These are phyloP conservation scores for Suillus hirtellus DNA, from an alignment of 768 basidiomycete genomes.

Conservation along the genomic window DNA sequence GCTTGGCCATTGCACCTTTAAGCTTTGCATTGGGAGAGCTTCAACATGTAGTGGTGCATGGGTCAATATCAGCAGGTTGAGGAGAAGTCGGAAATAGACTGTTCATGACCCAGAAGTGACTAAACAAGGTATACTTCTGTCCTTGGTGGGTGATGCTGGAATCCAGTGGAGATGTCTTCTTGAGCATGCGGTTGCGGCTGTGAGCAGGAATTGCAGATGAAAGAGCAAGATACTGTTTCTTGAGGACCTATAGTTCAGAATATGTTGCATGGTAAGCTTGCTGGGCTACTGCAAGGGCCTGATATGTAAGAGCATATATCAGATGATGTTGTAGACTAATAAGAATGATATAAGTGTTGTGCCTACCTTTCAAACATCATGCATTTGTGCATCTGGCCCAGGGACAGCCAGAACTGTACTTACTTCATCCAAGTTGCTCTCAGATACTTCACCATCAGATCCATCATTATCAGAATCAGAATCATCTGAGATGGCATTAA, in stretches of 20 bases:
- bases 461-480: neutral
- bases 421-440: neutral
- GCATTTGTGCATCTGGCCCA: conserved; percentile 2
- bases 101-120: too few relatives aligned
- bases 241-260: neutral
- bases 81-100: too few relatives aligned
- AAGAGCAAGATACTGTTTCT: neutral
- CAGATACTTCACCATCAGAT: neutral
- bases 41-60: too few relatives aligned
- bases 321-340: too few relatives aligned
- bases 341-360: too few relatives aligned
- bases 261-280: neutral
- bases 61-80: too few relatives aligned
- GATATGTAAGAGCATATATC: neutral
- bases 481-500: neutral
- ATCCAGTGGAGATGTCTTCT: too few relatives aligned
- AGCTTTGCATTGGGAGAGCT: too few relatives aligned
- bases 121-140: too few relatives aligned
- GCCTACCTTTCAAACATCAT: conserved; percentile 9
- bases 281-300: conserved; percentile 7
- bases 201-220: neutral
- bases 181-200: too few relatives aligned
- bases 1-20: too few relatives aligned
- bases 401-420: conserved; percentile 3
- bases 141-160: too few relatives aligned